Evolutionary conservation across 495 filamentous ascomycete genomes (phyloP).

Genomic region (Diplogelasinospora grovesii): DNA sequence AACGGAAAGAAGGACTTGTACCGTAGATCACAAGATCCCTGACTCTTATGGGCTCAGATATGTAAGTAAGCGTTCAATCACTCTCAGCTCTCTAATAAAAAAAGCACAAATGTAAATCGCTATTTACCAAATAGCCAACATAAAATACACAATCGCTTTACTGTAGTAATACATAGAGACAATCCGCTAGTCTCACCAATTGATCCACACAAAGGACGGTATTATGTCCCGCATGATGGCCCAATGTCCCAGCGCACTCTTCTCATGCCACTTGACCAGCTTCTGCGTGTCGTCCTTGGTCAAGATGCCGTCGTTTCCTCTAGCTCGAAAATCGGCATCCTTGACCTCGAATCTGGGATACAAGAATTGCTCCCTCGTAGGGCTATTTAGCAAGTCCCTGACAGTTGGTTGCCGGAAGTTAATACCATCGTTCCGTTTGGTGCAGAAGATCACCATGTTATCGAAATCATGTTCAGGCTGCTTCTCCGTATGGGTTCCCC

Average conservation of each 20-base stretch:
- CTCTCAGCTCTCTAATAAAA: no score
- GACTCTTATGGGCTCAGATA: no score
- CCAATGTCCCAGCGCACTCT: slow-evolving; percentile 81
- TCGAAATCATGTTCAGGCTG: slow-evolving; percentile 61
- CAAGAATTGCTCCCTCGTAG: slow-evolving; percentile 60
- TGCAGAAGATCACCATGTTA: slow-evolving; percentile 82
- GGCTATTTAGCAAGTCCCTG: slow-evolving; percentile 65
- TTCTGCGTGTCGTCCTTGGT: slow-evolving; percentile 50
- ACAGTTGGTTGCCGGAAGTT: slow-evolving; percentile 60
- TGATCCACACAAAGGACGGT: slow-evolving; percentile 75
- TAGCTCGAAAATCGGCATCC: slow-evolving; percentile 35
- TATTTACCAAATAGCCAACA: no score
- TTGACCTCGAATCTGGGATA: slow-evolving; percentile 68
- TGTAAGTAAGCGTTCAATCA: no score
- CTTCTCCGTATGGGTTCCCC: slow-evolving; percentile 31
- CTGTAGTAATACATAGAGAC: no score
- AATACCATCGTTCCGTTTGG: slow-evolving; percentile 40
- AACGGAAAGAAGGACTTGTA: no score
- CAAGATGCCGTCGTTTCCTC: slow-evolving; percentile 40
- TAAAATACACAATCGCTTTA: no score
- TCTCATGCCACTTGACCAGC: slow-evolving; percentile 62
- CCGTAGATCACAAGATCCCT: no score
- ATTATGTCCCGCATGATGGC: slow-evolving; percentile 80
- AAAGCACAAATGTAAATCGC: no score
- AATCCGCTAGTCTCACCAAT: no score